Evolutionary conservation across 2,329 filamentous ascomycete genomes (phyloP).

Genomic region (Nemania sp.): DNA sequence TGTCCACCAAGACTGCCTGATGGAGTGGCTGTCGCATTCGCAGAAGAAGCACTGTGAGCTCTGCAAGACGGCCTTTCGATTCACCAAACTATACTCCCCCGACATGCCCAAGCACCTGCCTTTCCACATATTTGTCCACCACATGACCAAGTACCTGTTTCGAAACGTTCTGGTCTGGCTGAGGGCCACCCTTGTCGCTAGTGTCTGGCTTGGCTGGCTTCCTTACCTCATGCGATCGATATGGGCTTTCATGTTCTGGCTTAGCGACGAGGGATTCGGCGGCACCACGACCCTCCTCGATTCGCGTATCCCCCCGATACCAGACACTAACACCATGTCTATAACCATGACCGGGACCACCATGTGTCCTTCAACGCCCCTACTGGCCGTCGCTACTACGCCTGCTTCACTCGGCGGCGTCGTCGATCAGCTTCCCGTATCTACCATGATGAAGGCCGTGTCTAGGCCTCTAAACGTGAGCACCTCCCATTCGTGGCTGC

Average conservation of each 20-base stretch:
- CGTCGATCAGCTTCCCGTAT: constrained; percentile 43
- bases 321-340: constrained; percentile 26
- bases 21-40: constrained; percentile 98
- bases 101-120: constrained; percentile 89
- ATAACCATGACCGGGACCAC: constrained; percentile 37
- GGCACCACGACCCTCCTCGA: constrained; percentile 42
- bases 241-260: constrained; percentile 94
- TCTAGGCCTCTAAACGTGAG: constrained; percentile 42
- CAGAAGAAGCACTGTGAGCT: constrained; percentile 99
- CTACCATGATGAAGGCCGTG: constrained; percentile 37
- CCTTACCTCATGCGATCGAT: constrained; percentile 90
- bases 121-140: constrained; percentile 76
- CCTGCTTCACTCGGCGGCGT: constrained; percentile 44
- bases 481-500: constrained; percentile 41
- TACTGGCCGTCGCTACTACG: constrained; percentile 46
- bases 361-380: constrained; percentile 47
- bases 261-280: constrained; percentile 75
- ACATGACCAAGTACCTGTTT: constrained; percentile 74
- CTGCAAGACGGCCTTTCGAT: constrained; percentile 97
- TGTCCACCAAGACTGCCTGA: constrained; percentile 95
- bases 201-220: constrained; percentile 87
- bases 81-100: constrained; percentile 95
- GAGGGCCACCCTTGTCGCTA: constrained; percentile 75
- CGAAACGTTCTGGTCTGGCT: constrained; percentile 77
- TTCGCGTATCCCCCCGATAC: constrained; percentile 32